Evolutionary conservation across 2,329 filamentous ascomycete genomes (phyloP).

Genomic region (Fusarium subglutinans): DNA sequence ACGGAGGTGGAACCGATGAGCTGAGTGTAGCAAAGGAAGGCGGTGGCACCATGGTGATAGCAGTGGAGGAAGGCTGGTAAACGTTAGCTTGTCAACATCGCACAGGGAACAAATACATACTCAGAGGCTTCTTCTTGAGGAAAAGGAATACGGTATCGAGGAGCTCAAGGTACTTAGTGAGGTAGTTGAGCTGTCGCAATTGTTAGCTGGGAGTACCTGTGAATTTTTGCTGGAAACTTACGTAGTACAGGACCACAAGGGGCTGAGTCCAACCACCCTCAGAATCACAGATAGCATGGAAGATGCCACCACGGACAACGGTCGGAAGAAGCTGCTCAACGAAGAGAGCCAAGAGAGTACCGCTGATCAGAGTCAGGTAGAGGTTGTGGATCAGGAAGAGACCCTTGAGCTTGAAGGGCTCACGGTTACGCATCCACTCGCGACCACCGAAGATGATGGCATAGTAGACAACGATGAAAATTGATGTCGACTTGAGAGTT

Average conservation of each 20-base stretch:
- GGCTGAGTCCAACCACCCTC: constrained; percentile 93
- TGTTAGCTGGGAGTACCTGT: constrained; percentile 20
- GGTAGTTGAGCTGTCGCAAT: constrained; percentile 82
- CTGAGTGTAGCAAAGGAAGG: constrained; percentile 97
- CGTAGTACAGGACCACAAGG: constrained; percentile 95
- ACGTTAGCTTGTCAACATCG: constrained; percentile 41
- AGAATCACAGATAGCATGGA: constrained; percentile 83
- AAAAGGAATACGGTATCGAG: constrained; percentile 96
- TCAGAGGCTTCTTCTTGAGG: constrained; percentile 99
- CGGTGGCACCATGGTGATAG: constrained; percentile 97
- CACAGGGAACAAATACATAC: constrained; percentile 38
- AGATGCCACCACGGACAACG: constrained; percentile 81
- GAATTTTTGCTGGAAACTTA: constrained; percentile 58
- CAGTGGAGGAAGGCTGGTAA: constrained; percentile 90
- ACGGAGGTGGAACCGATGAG: constrained; percentile 92
- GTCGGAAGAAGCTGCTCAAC: constrained; percentile 91
- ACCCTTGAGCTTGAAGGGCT: constrained; percentile 85
- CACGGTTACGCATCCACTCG: constrained; percentile 88
- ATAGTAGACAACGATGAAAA: constrained; percentile 90
- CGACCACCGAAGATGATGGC: constrained; percentile 91
- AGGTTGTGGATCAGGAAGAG: constrained; percentile 98
- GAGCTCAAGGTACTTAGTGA: constrained; percentile 97
- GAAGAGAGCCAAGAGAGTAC: constrained; percentile 81
- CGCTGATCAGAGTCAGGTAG: constrained; percentile 87
- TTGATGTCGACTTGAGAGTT: constrained; percentile 82